A percentile compares a stretch with the other conserved stretches of the same genome.
phyloP scores from a whole-genome alignment of 2,329 filamentous ascomycete species.

The Trichoderma sp. region DNA sequence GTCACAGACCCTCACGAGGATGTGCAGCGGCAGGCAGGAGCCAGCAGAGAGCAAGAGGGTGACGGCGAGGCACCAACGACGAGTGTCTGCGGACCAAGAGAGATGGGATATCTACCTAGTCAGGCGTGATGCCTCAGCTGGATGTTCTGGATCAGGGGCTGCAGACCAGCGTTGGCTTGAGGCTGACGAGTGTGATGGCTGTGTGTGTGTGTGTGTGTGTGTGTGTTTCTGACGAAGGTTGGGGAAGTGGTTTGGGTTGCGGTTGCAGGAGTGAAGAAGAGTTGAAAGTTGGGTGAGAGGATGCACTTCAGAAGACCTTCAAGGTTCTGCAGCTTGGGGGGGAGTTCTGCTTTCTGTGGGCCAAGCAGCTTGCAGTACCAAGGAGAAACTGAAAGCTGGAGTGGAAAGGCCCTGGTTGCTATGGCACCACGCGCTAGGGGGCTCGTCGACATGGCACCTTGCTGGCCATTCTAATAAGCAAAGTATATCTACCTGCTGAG shows the following conservation, averaged over 20 bases:
- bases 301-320: too few relatives aligned
- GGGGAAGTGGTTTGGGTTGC: too few relatives aligned
- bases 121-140: neutral
- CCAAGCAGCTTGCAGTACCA: neutral
- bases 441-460: neutral
- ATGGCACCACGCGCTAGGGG: neutral
- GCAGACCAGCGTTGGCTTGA: slow-evolving; percentile 10
- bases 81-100: neutral
- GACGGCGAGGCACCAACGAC: neutral
- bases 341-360: neutral
- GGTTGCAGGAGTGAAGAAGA: neutral
- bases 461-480: slow-evolving; percentile 6
- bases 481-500: neutral
- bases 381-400: neutral
- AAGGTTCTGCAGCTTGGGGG: neutral
- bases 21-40: neutral
- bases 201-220: too few relatives aligned
- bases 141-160: neutral
- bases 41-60: neutral
- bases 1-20: neutral
- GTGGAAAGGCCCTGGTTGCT: neutral
- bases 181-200: neutral
- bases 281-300: too few relatives aligned
- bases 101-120: neutral
- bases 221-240: too few relatives aligned